Base-by-base conservation (phyloP, 176 grass and related monocot genomes). In the Typha latifolia region DNA sequence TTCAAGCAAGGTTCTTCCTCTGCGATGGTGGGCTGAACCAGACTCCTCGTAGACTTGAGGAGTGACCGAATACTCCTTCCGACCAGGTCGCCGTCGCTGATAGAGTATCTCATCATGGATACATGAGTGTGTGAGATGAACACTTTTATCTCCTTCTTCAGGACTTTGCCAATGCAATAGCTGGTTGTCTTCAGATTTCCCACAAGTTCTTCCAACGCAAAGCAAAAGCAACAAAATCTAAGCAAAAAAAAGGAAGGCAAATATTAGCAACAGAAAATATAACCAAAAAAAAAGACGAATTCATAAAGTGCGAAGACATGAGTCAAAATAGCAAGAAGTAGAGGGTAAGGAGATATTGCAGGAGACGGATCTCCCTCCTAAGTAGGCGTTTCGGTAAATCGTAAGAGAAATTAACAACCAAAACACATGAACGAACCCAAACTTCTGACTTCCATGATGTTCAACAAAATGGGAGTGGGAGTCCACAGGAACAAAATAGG, bases 41-140 rank as follows among this genome's bases (percentile, higher is more conserved):
- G 73, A 72, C 51, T 82, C 74, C 21, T 82, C 81, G 59, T 99
- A 99, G 12, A 99, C 86, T 72, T 99, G 94, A 2, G 89, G 94
- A 62, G 87, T 99, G 29, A 99, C 84, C 4, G 94, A 99, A 63
- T 99, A 99, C 64, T 93, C 94, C 82, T 93, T 93, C 26, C 76
- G 77, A 13, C 94, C 86, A 4, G 86, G 79, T n/a, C 84, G 84
- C 0, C 79, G 86, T 49, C 83, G 82, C 63, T 87, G 89, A 76
- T 99, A 86, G 12, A 99, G 81, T 78, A 99, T 93, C 61, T 99
- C 89, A 47, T 99, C 94, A 59, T 99, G 94, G 69, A 99, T 99
- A 79, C 94, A 99, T 9, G 94, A 99, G 56, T 99, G 94, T 61
- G 76, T 99, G 61, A 85, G 89, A 85, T 90, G 85, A 18, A 51